These are phyloP conservation scores for Cornus florida DNA, from an alignment of 148 eudicot genomes.

Conservation along the genomic window DNA sequence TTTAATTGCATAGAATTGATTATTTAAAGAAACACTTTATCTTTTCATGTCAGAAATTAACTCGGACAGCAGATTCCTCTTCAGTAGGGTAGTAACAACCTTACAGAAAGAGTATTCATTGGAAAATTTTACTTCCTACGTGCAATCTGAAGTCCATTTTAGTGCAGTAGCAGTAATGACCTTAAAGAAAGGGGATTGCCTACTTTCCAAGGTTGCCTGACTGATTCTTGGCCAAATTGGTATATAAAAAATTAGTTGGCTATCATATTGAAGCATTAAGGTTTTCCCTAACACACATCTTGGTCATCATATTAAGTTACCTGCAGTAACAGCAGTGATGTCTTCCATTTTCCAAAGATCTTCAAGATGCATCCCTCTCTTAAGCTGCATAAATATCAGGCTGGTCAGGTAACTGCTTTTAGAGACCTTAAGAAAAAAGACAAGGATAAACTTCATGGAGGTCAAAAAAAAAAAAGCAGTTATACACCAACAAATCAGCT, in stretches of 20 bases:
- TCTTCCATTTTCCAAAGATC: constrained; percentile 56
- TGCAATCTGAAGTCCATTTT: too few relatives aligned
- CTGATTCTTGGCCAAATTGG: background rate
- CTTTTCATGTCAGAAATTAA: too few relatives aligned
- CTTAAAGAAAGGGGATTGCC: background rate
- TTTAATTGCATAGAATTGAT: too few relatives aligned
- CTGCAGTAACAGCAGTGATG: constrained; percentile 26
- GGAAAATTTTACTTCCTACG: too few relatives aligned
- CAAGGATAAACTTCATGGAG: constrained; percentile 14
- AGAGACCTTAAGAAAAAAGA: constrained; percentile 5
- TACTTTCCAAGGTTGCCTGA: background rate
- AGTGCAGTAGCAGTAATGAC: too few relatives aligned
- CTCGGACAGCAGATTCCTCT: background rate
- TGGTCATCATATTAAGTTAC: constrained; percentile 27
- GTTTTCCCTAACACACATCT: background rate
- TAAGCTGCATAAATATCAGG: constrained; percentile 44
- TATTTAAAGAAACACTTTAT: too few relatives aligned
- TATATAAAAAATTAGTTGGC: background rate
- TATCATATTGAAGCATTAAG: background rate
- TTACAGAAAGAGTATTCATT: too few relatives aligned
- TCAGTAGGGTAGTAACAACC: background rate
- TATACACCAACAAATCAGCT: constrained; percentile 13
- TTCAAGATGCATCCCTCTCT: constrained; percentile 37
- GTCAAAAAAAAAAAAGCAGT: constrained; percentile 1
- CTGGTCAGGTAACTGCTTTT: constrained; percentile 13